Percentiles rank a stretch among this genome's conserved stretches.
phyloP scores from a whole-genome alignment of 495 filamentous ascomycete genomes.

The Hypoxylon rickii region DNA sequence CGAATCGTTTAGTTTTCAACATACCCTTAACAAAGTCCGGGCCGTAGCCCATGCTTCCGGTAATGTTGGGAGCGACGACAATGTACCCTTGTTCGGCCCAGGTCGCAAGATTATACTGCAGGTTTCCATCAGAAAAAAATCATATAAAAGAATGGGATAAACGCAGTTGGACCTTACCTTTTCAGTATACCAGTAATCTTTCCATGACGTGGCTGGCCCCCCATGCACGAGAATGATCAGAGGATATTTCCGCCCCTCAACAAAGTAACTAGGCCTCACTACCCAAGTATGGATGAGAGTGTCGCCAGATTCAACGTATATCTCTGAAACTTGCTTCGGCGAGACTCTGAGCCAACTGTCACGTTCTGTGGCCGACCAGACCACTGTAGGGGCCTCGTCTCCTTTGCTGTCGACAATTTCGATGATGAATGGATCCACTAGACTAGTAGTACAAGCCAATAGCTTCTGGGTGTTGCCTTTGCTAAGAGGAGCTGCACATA shows the following conservation, averaged over 20 bases:
- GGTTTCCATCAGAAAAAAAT: neutral
- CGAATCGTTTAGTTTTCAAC: neutral
- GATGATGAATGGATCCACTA: conserved; percentile 35
- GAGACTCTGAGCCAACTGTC: conserved; percentile 34
- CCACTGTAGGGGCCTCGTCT: neutral
- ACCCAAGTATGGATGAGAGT: conserved; percentile 39
- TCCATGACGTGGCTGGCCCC: conserved; percentile 19
- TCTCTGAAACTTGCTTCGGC: conserved; percentile 31
- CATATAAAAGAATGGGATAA: too few species aligned
- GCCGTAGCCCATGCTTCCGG: conserved; percentile 37
- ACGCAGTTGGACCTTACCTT: too few species aligned
- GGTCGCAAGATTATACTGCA: conserved; percentile 21
- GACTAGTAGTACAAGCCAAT: conserved; percentile 32
- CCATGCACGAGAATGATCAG: conserved; percentile 36
- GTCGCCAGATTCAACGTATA: conserved; percentile 31
- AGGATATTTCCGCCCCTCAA: conserved; percentile 35
- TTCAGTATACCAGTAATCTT: conserved; percentile 28
- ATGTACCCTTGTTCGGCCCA: conserved; percentile 43
- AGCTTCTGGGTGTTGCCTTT: conserved; percentile 11
- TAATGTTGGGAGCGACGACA: conserved; percentile 39
- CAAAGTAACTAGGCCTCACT: conserved; percentile 35
- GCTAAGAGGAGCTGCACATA: conserved; percentile 17
- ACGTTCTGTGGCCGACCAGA: conserved; percentile 30
- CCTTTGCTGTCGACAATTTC: conserved; percentile 24
- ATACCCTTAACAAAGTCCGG: conserved; percentile 29